phyloP scores from a whole-genome alignment of 2,329 filamentous ascomycete genomes.

The Akanthomyces muscarius region DNA sequence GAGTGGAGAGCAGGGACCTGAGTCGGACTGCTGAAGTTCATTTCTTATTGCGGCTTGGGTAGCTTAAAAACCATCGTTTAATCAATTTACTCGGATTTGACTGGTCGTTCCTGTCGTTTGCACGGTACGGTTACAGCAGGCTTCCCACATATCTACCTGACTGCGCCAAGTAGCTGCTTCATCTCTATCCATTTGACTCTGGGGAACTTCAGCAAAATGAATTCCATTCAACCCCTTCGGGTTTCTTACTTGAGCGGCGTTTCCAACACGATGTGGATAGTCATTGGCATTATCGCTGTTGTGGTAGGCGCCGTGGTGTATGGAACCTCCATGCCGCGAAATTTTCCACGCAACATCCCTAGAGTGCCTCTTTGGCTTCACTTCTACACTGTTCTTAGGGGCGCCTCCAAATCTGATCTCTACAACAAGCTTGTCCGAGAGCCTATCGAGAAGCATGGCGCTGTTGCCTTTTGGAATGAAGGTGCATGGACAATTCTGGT shows the following conservation, averaged over 20 bases:
- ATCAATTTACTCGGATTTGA: not conserved
- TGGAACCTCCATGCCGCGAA: not conserved
- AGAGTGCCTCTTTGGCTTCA: not conserved
- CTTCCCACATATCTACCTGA: not conserved
- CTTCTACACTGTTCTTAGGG: not conserved
- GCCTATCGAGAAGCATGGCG: conserved; percentile 8
- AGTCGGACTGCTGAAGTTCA: not conserved
- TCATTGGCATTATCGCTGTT: not conserved
- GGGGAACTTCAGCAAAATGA: not conserved
- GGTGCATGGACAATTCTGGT: conserved; percentile 4
- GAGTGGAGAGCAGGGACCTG: not conserved
- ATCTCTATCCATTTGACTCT: not conserved
- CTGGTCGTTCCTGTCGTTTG: too few species aligned
- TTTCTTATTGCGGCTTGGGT: not conserved
- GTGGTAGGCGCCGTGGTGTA: not conserved
- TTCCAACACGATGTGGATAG: not conserved
- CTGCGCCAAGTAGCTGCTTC: not conserved
- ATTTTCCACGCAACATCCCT: conserved; percentile 8
- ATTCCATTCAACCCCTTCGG: too few species aligned
- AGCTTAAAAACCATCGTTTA: not conserved
- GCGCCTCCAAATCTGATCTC: not conserved
- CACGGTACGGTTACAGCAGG: not conserved
- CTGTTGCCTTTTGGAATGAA: conserved; percentile 1
- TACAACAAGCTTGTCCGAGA: not conserved
- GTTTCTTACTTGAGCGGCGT: not conserved